Evolutionary conservation across 768 basidiomycete species (phyloP).

Genomic region (Amanita phalloides): DNA sequence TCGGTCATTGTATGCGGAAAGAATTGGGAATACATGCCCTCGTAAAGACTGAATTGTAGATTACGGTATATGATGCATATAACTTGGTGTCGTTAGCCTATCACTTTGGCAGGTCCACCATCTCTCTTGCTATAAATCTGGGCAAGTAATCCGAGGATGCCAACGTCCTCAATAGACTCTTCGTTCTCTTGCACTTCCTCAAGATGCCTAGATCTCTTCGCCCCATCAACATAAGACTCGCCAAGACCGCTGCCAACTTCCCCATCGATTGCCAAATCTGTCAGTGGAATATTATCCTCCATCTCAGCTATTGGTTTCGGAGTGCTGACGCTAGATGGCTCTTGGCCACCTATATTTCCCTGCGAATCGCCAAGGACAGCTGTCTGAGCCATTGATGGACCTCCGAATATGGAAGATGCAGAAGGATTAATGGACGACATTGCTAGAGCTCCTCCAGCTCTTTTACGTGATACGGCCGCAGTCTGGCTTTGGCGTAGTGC

Average conservation of each 20-base stretch:
- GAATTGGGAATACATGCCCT: conserved; percentile 12
- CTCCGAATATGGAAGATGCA: conserved; percentile 37
- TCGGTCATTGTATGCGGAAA: neutral
- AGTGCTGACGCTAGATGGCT: neutral
- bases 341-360: conserved; percentile 29
- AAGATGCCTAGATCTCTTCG: conserved; percentile 30
- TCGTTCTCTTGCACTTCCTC: conserved; percentile 48
- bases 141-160: conserved; percentile 75
- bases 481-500: conserved; percentile 62
- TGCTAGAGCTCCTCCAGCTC: conserved; percentile 28
- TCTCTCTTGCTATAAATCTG: conserved; percentile 72
- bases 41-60: neutral
- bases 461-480: conserved; percentile 36
- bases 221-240: conserved; percentile 70
- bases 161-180: conserved; percentile 63
- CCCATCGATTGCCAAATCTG: conserved; percentile 39
- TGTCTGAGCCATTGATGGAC: conserved; percentile 52
- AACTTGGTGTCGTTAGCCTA: conserved; percentile 11
- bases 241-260: conserved; percentile 55
- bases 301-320: conserved; percentile 1
- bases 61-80: neutral
- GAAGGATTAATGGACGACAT: conserved; percentile 35
- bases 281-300: conserved; percentile 22
- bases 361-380: conserved; percentile 71
- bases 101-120: conserved; percentile 32